Evolutionary conservation across 2,329 filamentous ascomycete genomes (phyloP), one percentile per base, ranked within the genome.

Genomic region (Dothistroma pini): DNA sequence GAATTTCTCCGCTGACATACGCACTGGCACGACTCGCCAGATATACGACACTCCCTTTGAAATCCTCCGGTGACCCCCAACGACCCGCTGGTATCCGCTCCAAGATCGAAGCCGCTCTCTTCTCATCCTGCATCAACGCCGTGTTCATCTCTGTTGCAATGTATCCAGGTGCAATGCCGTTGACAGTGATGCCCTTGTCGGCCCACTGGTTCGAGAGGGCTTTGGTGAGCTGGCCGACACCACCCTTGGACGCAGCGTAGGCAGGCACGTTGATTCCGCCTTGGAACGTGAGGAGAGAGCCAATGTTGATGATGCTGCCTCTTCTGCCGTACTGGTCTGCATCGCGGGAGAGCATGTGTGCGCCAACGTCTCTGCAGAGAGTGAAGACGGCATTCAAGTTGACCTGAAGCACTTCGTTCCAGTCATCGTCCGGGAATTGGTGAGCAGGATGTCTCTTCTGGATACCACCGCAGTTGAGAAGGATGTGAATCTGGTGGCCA

Each of bases 71-170:
- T 11, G 75, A 81, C 0, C 91, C 92, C 91, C 92, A 96, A 68
- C 91, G 80, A 0, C 89, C 91, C 0, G 90, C 90, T 0, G 92
- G 92, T 69, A 96, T 96, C 59, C 91, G 80, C 35, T 85, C 86
- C 71, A 89, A 83, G 68, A 96, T 96, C 70, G 88, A 88, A 65
- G 81, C 84, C 62, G 89, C 82, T 38, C 92, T 80, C 67, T 83
- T 84, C 69, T 83, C 76, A 75, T 96, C 87, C 55, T 87, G 84
- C 49, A 96, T 84, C 71, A 97, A 76, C 2, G 91, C 92, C 66
- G 82, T 83, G 74, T 96, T 97, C 93, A 96, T 96, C 63, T 96
- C 92, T n/a, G 92, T 96, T 54, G 85, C 89, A 69, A 96, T 90
- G 75, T 96, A 96, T 0, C 92, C 92, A 0, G 92, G 92, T 1